Evolutionary conservation across 2,329 filamentous ascomycete species (phyloP).

Genomic region (Calonectria leucothoes): DNA sequence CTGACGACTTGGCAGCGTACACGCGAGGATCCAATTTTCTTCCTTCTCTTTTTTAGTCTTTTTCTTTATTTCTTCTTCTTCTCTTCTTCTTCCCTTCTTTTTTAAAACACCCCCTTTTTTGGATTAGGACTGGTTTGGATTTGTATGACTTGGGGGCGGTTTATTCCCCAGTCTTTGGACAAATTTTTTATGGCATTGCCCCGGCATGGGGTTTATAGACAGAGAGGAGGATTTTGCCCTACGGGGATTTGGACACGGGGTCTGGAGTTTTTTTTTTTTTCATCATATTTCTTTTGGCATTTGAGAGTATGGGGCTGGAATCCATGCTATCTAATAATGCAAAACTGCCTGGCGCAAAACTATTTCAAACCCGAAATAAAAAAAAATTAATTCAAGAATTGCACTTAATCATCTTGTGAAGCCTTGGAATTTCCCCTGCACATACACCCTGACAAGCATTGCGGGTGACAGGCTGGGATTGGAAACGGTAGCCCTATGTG

Average conservation of each 20-base stretch:
- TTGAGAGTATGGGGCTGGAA: constrained; percentile 36
- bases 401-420: not conserved
- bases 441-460: not conserved
- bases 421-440: not conserved
- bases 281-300: constrained; percentile 1
- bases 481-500: not conserved
- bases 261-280: not conserved
- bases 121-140: constrained; percentile 15
- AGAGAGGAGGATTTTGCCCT: constrained; percentile 24
- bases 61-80: not conserved
- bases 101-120: not conserved
- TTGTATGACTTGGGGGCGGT: constrained; percentile 28
- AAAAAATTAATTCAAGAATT: no score
- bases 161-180: constrained; percentile 24
- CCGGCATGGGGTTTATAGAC: constrained; percentile 31
- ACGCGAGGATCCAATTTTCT: constrained; percentile 25
- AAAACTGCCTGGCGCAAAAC: constrained; percentile 43
- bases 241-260: constrained; percentile 7
- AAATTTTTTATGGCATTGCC: constrained; percentile 11
- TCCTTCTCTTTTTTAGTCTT: not conserved
- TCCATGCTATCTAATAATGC: constrained; percentile 31
- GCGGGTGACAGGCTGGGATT: not conserved
- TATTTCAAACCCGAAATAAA: constrained; percentile 17
- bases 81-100: not conserved
- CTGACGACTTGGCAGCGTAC: constrained; percentile 19